Percentiles rank a stretch among this genome's conserved stretches.
Conservation (phyloP, 768 basidiomycete genomes). For the Tulasnella calospora region DNA sequence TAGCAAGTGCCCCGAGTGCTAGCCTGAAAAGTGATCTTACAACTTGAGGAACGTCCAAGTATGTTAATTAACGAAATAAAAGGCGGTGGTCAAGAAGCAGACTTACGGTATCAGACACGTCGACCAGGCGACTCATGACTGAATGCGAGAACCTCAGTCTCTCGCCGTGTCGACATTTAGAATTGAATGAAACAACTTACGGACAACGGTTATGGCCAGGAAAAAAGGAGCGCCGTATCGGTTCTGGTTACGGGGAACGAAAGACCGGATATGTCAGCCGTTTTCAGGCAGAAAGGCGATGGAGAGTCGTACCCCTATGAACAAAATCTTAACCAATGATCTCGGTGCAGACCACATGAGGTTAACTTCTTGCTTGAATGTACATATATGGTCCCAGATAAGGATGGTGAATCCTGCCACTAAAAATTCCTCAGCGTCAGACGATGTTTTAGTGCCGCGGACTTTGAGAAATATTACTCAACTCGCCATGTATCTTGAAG, state of each 20-base stretch:
- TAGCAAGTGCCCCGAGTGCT: not conserved
- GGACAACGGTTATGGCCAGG: not conserved
- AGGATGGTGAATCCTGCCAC: not conserved
- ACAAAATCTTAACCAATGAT: not conserved
- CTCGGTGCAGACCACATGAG: not conserved
- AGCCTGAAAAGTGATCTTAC: not conserved
- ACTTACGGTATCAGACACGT: not conserved
- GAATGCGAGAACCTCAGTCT: not conserved
- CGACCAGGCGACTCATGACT: not conserved
- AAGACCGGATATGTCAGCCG: not conserved
- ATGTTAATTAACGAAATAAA: not conserved
- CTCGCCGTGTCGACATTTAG: not conserved
- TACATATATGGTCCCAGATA: constrained; percentile 1
- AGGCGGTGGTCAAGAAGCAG: not conserved
- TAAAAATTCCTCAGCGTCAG: not conserved
- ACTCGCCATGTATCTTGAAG: constrained; percentile 5
- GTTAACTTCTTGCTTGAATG: not conserved
- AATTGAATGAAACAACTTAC: not conserved
- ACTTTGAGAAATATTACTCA: not conserved
- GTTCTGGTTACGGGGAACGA: not conserved
- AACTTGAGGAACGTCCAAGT: not conserved
- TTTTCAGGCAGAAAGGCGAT: not conserved
- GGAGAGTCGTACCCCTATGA: not conserved
- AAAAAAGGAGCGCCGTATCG: constrained; percentile 8
- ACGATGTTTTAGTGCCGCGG: not conserved